phyloP scores from a whole-genome alignment of 495 filamentous ascomycete genomes.

The Neurospora sp. region DNA sequence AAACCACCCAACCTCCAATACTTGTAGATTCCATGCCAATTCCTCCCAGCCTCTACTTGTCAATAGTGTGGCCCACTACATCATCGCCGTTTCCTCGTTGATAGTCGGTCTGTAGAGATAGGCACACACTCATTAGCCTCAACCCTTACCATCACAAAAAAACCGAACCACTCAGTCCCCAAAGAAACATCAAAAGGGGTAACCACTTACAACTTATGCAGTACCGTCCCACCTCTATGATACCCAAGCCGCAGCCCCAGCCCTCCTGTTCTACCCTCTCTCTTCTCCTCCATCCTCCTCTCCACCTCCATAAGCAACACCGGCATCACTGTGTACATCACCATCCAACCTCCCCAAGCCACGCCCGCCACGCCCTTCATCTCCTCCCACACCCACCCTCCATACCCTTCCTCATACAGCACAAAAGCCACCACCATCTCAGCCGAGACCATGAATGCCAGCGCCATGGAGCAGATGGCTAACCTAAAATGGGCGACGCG shows the following conservation, averaged over 20 bases:
- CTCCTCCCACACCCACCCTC: background rate
- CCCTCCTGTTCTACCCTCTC: background rate
- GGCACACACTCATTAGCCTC: background rate
- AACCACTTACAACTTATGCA: background rate
- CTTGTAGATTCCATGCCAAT: background rate
- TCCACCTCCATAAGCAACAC: slow-evolving; percentile 4
- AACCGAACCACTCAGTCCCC: background rate
- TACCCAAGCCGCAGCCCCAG: background rate
- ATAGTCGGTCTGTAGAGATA: background rate
- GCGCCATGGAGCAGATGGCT: slow-evolving; percentile 11
- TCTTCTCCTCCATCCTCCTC: background rate
- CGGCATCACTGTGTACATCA: slow-evolving; percentile 4
- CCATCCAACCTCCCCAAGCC: background rate
- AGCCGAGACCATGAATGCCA: slow-evolving; percentile 3
- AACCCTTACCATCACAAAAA: background rate
- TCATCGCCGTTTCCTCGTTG: background rate
- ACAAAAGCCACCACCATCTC: slow-evolving; percentile 5
- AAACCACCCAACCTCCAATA: background rate
- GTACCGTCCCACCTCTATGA: background rate
- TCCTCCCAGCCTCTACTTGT: background rate
- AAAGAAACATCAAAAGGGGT: background rate
- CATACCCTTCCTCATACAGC: slow-evolving; percentile 7
- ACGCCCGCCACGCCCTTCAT: background rate
- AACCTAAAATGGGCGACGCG: slow-evolving; percentile 11
- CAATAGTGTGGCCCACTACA: background rate